Conservation (phyloP, 805 yeast species). For the Nakazawaea populi region DNA sequence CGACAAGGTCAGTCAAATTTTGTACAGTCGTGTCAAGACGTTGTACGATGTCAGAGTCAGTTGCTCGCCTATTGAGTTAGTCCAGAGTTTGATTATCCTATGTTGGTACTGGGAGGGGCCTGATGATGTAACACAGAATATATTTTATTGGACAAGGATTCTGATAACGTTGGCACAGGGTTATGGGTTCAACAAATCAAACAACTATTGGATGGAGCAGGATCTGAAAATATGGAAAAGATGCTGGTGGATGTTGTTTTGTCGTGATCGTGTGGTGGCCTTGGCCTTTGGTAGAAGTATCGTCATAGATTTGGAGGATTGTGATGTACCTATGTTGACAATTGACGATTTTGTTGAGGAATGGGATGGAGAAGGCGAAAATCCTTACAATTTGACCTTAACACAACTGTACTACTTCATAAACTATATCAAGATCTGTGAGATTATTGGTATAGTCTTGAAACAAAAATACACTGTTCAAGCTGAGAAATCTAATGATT, state of each 20-base stretch:
- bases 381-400: conserved; percentile 35
- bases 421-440: conserved; percentile 59
- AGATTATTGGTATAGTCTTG: conserved; percentile 63
- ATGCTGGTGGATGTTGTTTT: conserved; percentile 73
- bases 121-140: conserved; percentile 59
- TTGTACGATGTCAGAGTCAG: conserved; percentile 67
- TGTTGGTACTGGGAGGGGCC: conserved; percentile 74
- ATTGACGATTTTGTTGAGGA: conserved; percentile 59
- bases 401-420: conserved; percentile 54
- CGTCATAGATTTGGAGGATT: conserved; percentile 62
- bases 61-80: conserved; percentile 51
- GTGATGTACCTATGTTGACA: conserved; percentile 69
- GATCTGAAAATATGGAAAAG: conserved; percentile 46
- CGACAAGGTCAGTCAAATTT: conserved; percentile 49
- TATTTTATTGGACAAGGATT: conserved; percentile 63
- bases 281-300: conserved; percentile 73
- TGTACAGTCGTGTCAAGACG: conserved; percentile 70
- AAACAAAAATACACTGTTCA: conserved; percentile 67
- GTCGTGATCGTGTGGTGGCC: conserved; percentile 64
- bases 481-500: conserved; percentile 46
- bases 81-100: conserved; percentile 57
- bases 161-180: conserved; percentile 72
- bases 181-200: conserved; percentile 57
- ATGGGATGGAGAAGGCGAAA: conserved; percentile 31
- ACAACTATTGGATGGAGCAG: conserved; percentile 16